Evolutionary conservation across 345 rosid species (phyloP), one percentile per base, ranked within the genome.

Genomic region (Draba incana): DNA sequence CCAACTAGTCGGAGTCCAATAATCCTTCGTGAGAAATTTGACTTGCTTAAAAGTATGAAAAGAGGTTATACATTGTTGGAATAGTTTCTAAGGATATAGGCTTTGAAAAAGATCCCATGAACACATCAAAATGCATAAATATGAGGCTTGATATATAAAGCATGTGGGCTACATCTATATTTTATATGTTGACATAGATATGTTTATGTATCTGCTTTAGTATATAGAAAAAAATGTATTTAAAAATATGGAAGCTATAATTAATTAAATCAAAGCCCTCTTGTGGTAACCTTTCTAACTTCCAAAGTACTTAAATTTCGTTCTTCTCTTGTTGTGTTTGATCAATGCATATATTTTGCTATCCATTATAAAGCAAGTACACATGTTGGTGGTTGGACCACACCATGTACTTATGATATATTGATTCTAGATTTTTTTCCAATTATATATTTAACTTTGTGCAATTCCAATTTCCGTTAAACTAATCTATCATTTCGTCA

Each of bases 1-100:
- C 53, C 30, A 43, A 31, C 51, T 52, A 41, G 61, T 30, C 4
- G 31, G 50, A 53, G 70, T 53, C 70, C 70, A 65, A 3, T 6
- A 43, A 28, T 53, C 0, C 11, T 42, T 66, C 28, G 12, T 14
- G 33, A 42, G 50, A 43, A 54, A 30, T 52, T 66, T 28, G 48
- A 52, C 50, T 65, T 51, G 35, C 49, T 44, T 4, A 33, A 55
- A 55, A 5, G 27, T 24, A 43, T 42, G 12, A 8, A 28, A 41
- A 28, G 20, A 20, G 20, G 20, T 20, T 20, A 20, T 20, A 44
- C 28, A 10, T 44, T 62, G n/a, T 28, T 10, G 27, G 8, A 43
- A 61, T 11, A 4, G 4, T 28, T 28, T 28, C 30, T 33, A 43
- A 43, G 20, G 41, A 61, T 10, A 14, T 61, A 25, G n/a, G 25